phyloP scores from a whole-genome alignment of 176 grass and related monocot genomes.

The Thinopyrum elongatum region DNA sequence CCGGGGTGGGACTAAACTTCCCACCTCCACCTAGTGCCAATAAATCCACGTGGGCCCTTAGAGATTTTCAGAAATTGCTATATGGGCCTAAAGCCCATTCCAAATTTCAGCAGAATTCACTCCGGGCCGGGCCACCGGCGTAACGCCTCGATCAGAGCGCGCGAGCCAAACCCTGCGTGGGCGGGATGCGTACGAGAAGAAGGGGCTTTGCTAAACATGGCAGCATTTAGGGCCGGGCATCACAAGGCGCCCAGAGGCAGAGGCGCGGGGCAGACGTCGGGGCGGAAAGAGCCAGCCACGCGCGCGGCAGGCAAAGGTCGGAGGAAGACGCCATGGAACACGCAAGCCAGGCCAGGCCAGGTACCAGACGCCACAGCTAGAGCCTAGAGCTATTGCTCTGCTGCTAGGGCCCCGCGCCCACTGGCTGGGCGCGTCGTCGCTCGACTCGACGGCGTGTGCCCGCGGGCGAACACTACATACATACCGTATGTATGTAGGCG shows the following conservation, averaged over 20 bases:
- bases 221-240: neutral
- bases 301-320: neutral
- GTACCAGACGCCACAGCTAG: neutral
- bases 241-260: neutral
- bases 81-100: too few species aligned
- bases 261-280: neutral
- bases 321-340: neutral
- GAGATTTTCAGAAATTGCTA: too few species aligned
- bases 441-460: neutral
- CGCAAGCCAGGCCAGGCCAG: neutral
- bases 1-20: too few species aligned
- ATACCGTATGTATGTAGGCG: too few species aligned
- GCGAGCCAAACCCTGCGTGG: neutral
- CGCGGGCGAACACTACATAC: neutral
- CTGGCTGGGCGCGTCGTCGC: neutral
- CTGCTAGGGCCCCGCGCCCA: neutral
- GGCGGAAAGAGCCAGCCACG: neutral
- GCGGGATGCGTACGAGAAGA: neutral
- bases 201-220: neutral
- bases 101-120: too few species aligned
- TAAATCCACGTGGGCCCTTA: too few species aligned
- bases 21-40: too few species aligned
- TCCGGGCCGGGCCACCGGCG: neutral
- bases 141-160: neutral
- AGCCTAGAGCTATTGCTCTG: neutral